Conservation (phyloP, 169 alveolate genomes). For the Plasmodium coatneyi region DNA sequence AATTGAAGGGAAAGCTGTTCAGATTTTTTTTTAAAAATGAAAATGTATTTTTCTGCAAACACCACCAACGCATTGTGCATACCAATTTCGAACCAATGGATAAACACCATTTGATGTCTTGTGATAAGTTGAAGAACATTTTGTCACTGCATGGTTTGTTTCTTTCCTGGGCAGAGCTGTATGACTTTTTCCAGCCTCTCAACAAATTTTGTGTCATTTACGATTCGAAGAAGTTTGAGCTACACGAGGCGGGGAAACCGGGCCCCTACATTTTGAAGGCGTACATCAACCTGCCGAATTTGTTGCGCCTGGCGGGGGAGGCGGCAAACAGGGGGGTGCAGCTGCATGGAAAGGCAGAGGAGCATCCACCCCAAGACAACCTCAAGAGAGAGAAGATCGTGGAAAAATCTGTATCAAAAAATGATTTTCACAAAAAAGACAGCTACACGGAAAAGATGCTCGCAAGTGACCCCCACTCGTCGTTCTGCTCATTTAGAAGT, state of each 20-base stretch:
- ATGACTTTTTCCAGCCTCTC: conserved; percentile 64
- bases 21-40: conserved; percentile 24
- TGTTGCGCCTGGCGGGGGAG: conserved; percentile 5
- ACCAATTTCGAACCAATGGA: conserved; percentile 1
- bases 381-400: neutral
- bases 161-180: conserved; percentile 70
- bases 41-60: conserved; percentile 15
- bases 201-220: conserved; percentile 54
- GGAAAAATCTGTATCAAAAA: neutral
- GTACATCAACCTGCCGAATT: conserved; percentile 33
- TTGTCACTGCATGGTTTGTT: conserved; percentile 25
- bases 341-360: neutral
- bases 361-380: neutral
- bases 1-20: conserved; percentile 39
- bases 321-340: neutral
- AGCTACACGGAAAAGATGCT: neutral
- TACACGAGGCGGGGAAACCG: neutral
- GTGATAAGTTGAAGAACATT: conserved; percentile 28
- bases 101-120: conserved; percentile 21
- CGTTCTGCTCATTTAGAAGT: neutral
- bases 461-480: neutral
- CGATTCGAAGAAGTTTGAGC: conserved; percentile 4
- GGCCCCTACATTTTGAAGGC: conserved; percentile 66
- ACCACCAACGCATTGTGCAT: neutral
- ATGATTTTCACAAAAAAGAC: neutral